Evolutionary conservation across 306 rosid species (phyloP), one percentile per base, ranked within the genome.

Genomic region (Sindora glabra): DNA sequence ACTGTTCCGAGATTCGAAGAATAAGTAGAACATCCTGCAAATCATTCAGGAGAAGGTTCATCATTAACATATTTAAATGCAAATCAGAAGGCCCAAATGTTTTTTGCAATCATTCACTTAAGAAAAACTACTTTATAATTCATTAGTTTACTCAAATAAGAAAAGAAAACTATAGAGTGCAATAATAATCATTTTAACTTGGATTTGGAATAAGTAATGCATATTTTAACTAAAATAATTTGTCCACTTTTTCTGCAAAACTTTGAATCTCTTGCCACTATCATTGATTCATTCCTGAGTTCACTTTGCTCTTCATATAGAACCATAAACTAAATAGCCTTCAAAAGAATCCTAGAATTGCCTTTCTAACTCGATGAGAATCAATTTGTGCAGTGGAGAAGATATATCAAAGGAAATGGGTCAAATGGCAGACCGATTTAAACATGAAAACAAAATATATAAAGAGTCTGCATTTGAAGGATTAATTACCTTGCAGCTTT

Each of bases 1-100:
- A n/a, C 41, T 85, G 41, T 3, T 81, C 59, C 97, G 39, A n/a
- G 96, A 87, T 74, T 91, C 97, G 22, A 91, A 91, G 84, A 87
- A 87, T 38, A 87, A 85, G 79, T 91, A 87, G 81, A 91, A 94
- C 97, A 89, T 73, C 76, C 99, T 94, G 87, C 72, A 59, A n/a
- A 85, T 70, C 55, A 12, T 49, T 53, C 23, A 13, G 56, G 40
- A 8, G 59, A 64, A 40, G 53, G 55, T 46, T 34, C 33, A 19
- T 10, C 48, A 37, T 16, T 4, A 38, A 26, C 17, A 47, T 56
- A n/a, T 26, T 18, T 34, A 47, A 29, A 2, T 3, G 24, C 14
- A 21, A 26, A 67, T n/a, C n/a, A n/a, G n/a, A n/a, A n/a, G n/a
- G n/a, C n/a, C n/a, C n/a, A n/a, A n/a, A n/a, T n/a, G n/a, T n/a